Evolutionary conservation across 192 early-diverging fungal species (phyloP).

Genomic region (Backusella luteola): DNA sequence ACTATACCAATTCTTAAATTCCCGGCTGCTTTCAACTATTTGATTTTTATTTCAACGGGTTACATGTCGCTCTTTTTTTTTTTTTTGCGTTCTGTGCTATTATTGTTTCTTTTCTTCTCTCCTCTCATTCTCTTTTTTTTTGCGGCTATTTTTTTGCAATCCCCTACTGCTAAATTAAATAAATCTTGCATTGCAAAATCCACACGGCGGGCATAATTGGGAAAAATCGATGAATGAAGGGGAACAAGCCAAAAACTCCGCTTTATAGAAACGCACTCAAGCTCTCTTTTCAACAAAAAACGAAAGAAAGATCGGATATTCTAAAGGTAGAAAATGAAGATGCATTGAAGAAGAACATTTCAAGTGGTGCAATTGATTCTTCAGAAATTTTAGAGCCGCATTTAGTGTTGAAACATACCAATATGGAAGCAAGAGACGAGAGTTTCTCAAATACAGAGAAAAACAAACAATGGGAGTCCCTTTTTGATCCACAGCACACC

Average conservation of each 20-base stretch:
- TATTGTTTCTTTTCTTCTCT: neutral
- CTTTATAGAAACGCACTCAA: neutral
- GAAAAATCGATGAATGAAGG: slow-evolving; percentile 4
- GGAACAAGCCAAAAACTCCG: slow-evolving; percentile 1
- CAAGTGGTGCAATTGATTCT: neutral
- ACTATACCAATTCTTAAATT: neutral
- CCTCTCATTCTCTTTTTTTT: neutral
- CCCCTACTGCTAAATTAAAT: neutral
- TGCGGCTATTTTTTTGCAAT: neutral
- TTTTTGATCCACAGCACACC: slow-evolving; percentile 24
- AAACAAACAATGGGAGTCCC: slow-evolving; percentile 20
- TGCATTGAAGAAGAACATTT: neutral
- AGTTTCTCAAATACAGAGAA: slow-evolving; percentile 5
- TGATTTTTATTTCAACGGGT: neutral
- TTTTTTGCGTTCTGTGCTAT: neutral
- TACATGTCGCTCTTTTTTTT: neutral
- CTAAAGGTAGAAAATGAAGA: neutral
- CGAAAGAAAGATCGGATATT: neutral
- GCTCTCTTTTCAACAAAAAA: slow-evolving; percentile 3
- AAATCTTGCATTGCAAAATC: neutral
- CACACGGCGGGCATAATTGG: neutral
- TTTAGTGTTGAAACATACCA: neutral
- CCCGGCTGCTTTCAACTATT: slow-evolving; percentile 1
- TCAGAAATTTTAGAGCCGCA: neutral
- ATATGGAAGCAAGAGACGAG: neutral